Percentiles rank a stretch among this genome's conserved stretches.
phyloP scores from a whole-genome alignment of 768 basidiomycete species.

The Suillus clintonianus region DNA sequence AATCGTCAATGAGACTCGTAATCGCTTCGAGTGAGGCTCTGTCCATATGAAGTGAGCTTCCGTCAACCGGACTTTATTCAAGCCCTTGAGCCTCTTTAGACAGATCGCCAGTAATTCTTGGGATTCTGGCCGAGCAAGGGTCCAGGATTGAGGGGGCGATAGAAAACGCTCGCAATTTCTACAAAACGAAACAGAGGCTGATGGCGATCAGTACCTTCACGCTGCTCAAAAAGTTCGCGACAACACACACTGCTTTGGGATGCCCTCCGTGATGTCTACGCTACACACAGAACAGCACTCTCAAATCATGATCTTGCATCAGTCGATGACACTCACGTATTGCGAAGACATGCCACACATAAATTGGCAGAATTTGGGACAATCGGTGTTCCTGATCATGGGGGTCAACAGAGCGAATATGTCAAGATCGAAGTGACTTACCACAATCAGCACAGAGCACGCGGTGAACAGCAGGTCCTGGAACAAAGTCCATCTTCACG shows the following conservation, averaged over 20 bases:
- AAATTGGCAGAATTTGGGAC: slow-evolving; percentile 92
- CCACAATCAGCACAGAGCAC: slow-evolving; percentile 92
- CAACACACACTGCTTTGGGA: slow-evolving; percentile 86
- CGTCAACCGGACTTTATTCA: slow-evolving; percentile 93
- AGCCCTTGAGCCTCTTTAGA: slow-evolving; percentile 90
- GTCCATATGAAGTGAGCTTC: slow-evolving; percentile 99
- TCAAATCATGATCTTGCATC: not conserved
- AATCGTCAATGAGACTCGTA: slow-evolving; percentile 92
- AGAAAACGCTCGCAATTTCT: slow-evolving; percentile 96
- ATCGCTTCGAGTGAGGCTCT: slow-evolving; percentile 93
- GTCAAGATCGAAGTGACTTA: slow-evolving; percentile 28
- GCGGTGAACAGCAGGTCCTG: slow-evolving; percentile 73
- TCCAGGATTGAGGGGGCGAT: slow-evolving; percentile 88
- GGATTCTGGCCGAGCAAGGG: slow-evolving; percentile 84
- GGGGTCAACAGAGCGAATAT: slow-evolving; percentile 5
- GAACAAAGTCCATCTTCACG: slow-evolving; percentile 72
- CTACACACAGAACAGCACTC: slow-evolving; percentile 35
- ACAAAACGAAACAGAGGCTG: slow-evolving; percentile 90
- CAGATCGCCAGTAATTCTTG: slow-evolving; percentile 93
- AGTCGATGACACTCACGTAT: slow-evolving; percentile 58
- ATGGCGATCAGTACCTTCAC: slow-evolving; percentile 4
- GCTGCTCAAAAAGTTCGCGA: not conserved
- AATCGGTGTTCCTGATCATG: slow-evolving; percentile 70
- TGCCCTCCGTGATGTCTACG: slow-evolving; percentile 97
- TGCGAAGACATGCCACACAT: slow-evolving; percentile 85